Evolutionary conservation across 306 rosid species (phyloP).

Genomic region (Lathyrus sativus): DNA sequence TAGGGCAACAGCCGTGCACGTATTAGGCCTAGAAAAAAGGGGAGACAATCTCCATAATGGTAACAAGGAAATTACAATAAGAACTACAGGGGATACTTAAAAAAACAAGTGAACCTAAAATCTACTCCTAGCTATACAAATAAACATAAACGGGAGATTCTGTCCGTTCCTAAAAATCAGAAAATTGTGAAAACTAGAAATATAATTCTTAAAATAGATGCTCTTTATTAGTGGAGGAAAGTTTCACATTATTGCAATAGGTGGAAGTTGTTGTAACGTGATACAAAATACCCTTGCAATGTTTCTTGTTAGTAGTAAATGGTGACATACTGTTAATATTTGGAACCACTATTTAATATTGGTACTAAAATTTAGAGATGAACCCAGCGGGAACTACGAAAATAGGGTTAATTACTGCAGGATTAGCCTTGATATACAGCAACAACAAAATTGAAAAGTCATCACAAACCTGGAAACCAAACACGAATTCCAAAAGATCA

Average conservation of each 20-base stretch:
- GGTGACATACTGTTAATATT: slow-evolving; percentile 2
- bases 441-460: slow-evolving; percentile 19
- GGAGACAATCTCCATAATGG: neutral
- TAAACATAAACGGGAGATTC: neutral
- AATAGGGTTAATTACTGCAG: neutral
- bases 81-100: neutral
- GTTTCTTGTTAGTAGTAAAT: neutral
- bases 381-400: slow-evolving; percentile 10
- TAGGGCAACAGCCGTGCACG: neutral
- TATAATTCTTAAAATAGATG: slow-evolving; percentile 13
- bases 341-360: neutral
- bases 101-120: neutral
- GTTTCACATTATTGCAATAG: slow-evolving; percentile 1
- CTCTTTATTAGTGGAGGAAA: neutral
- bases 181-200: slow-evolving; percentile 8
- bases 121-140: slow-evolving; percentile 2
- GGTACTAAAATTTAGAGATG: neutral
- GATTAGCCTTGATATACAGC: slow-evolving; percentile 33
- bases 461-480: slow-evolving; percentile 90
- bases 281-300: neutral
- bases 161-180: slow-evolving; percentile 5
- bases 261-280: neutral
- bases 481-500: slow-evolving; percentile 83
- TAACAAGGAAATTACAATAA: neutral
- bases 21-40: slow-evolving; percentile 1